Percentiles rank a stretch among this genome's conserved stretches.
phyloP scores from a whole-genome alignment of 768 basidiomycete genomes.

The Lentinula sp. region DNA sequence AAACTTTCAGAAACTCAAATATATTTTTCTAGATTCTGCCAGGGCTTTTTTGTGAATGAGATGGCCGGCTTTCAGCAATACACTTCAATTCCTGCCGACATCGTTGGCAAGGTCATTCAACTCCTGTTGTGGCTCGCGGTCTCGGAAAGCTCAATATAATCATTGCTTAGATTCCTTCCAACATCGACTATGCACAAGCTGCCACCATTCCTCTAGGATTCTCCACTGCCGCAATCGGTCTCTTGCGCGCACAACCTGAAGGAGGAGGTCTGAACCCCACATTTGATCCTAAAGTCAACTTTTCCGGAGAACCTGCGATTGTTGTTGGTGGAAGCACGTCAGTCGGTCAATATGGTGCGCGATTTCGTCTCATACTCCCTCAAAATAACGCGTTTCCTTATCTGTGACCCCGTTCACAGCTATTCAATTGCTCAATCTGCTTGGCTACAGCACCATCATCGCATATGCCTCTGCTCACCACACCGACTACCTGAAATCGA shows the following conservation, averaged over 20 bases:
- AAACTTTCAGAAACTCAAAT: not conserved
- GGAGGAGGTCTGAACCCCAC: conserved; percentile 37
- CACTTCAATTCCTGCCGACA: conserved; percentile 30
- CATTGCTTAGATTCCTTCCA: conserved; percentile 39
- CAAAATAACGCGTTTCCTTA: not conserved
- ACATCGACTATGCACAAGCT: conserved; percentile 41
- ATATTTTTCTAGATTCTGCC: conserved; percentile 27
- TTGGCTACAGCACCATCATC: conserved; percentile 21
- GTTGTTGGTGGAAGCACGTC: conserved; percentile 44
- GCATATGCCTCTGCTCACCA: conserved; percentile 28
- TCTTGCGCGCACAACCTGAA: conserved; percentile 33
- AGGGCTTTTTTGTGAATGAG: conserved; percentile 31
- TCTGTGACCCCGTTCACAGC: not conserved
- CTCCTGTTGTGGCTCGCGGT: conserved; percentile 26
- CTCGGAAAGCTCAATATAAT: conserved; percentile 28
- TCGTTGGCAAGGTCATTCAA: conserved; percentile 32
- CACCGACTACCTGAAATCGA: conserved; percentile 21
- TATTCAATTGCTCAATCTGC: not conserved
- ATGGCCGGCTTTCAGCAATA: conserved; percentile 41
- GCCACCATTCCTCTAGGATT: conserved; percentile 44
- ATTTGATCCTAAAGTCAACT: conserved; percentile 30
- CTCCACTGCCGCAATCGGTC: conserved; percentile 41
- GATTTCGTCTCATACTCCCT: conserved; percentile 2
- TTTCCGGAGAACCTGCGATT: conserved; percentile 37
- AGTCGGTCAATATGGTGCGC: conserved; percentile 43